Evolutionary conservation across 2,329 filamentous ascomycete species (phyloP).

Genomic region (Mollisiaceae sp.): DNA sequence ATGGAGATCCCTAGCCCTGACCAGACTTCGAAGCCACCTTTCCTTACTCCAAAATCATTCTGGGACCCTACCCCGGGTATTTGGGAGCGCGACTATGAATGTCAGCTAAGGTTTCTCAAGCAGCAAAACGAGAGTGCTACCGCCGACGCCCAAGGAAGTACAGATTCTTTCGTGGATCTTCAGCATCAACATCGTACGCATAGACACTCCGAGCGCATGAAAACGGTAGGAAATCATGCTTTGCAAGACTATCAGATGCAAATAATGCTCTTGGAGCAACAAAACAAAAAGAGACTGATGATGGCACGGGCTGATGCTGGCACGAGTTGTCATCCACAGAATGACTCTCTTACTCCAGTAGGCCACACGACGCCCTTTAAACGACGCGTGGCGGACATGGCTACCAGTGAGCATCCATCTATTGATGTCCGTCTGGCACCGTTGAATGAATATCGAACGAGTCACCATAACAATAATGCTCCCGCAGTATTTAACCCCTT

Average conservation of each 20-base stretch:
- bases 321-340: neutral
- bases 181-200: too few relatives aligned
- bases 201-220: neutral
- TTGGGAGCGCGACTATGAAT: neutral
- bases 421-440: too few relatives aligned
- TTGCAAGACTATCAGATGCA: conserved; percentile 3
- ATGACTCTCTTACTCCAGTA: neutral
- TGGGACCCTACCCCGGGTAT: neutral
- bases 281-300: neutral
- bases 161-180: too few relatives aligned
- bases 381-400: too few relatives aligned
- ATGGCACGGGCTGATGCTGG: neutral
- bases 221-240: neutral
- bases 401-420: too few relatives aligned
- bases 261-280: conserved; percentile 11
- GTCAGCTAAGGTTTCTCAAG: neutral
- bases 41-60: neutral
- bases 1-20: neutral
- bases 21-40: neutral
- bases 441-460: too few relatives aligned
- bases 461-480: too few relatives aligned
- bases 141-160: neutral
- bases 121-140: neutral
- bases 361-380: too few relatives aligned
- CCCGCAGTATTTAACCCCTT: neutral